Percentiles rank a stretch among this genome's conserved stretches.
phyloP scores from a whole-genome alignment of 352 stramenopile species.

The Pythium sp. region DNA sequence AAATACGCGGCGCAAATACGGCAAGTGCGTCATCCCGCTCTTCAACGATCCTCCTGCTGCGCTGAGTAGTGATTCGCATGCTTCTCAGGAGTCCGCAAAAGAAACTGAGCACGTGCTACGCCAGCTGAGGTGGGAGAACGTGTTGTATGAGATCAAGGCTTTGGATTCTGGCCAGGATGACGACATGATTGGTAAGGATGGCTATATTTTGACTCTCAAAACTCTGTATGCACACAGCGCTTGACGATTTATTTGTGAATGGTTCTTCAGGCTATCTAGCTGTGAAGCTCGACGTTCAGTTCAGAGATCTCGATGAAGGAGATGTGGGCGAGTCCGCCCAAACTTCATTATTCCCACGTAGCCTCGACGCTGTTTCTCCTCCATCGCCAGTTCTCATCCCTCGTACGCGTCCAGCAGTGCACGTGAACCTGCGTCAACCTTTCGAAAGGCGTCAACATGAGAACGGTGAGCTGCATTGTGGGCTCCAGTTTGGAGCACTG shows the following conservation, averaged over 20 bases:
- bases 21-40: slow-evolving; percentile 29
- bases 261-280: slow-evolving; percentile 24
- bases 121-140: slow-evolving; percentile 25
- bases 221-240: background rate
- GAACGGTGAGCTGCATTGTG: background rate
- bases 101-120: slow-evolving; percentile 29
- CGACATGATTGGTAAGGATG: slow-evolving; percentile 14
- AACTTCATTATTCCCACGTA: background rate
- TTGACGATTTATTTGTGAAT: slow-evolving; percentile 4
- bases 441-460: background rate
- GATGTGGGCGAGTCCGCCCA: background rate
- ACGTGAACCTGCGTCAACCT: background rate
- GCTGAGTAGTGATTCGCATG: background rate
- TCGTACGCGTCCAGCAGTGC: slow-evolving; percentile 4
- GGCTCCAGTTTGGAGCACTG: background rate
- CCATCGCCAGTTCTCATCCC: slow-evolving; percentile 3
- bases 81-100: slow-evolving; percentile 3
- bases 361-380: background rate
- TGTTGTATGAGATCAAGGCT: slow-evolving; percentile 41
- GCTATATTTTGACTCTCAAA: background rate
- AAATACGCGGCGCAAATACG: slow-evolving; percentile 32
- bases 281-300: slow-evolving; percentile 22
- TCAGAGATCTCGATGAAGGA: background rate
- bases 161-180: slow-evolving; percentile 6
- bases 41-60: background rate